A percentile compares a stretch with the other conserved stretches of the same genome.
Evolutionary conservation across 1,284 basidiomycete species (phyloP).

Genomic region (Cryptococcus sp.): DNA sequence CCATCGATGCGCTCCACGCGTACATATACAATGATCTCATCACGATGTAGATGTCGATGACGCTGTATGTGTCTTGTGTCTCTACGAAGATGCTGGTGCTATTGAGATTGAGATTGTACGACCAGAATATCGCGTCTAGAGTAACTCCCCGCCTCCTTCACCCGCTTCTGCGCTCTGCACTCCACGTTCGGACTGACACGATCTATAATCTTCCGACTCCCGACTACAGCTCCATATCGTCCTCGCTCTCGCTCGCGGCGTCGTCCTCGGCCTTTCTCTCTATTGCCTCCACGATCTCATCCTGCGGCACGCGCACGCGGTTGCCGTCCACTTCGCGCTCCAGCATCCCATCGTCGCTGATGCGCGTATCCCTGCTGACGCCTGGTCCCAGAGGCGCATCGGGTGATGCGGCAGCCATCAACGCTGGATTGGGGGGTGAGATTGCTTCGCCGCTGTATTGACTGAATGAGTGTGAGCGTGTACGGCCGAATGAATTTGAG

Average conservation of each 20-base stretch:
- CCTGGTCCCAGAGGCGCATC: conserved; percentile 50
- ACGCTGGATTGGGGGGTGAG: conserved; percentile 42
- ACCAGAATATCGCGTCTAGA: too few relatives aligned
- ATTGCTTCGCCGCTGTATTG: conserved; percentile 24
- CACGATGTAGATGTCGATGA: too few relatives aligned
- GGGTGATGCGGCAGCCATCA: conserved; percentile 36
- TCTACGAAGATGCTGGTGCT: too few relatives aligned
- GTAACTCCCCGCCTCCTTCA: too few relatives aligned
- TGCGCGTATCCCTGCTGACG: conserved; percentile 39
- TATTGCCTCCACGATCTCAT: conserved; percentile 48
- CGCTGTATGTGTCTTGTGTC: too few relatives aligned
- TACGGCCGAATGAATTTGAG: too few relatives aligned
- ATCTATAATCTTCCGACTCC: too few relatives aligned
- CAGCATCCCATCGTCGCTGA: conserved; percentile 42
- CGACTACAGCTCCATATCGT: neutral
- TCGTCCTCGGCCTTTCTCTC: conserved; percentile 24
- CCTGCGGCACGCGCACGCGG: conserved; percentile 45
- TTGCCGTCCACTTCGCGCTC: conserved; percentile 42
- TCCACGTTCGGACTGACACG: too few relatives aligned
- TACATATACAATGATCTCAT: too few relatives aligned
- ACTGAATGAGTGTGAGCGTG: neutral
- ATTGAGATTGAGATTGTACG: too few relatives aligned
- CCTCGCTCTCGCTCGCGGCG: conserved; percentile 23
- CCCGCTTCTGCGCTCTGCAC: too few relatives aligned
- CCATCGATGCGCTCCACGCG: too few relatives aligned